A percentile compares a stretch with the other conserved stretches of the same genome.
Conservation (phyloP, 768 basidiomycete genomes). For the Psilocybe subaeruginosa region DNA sequence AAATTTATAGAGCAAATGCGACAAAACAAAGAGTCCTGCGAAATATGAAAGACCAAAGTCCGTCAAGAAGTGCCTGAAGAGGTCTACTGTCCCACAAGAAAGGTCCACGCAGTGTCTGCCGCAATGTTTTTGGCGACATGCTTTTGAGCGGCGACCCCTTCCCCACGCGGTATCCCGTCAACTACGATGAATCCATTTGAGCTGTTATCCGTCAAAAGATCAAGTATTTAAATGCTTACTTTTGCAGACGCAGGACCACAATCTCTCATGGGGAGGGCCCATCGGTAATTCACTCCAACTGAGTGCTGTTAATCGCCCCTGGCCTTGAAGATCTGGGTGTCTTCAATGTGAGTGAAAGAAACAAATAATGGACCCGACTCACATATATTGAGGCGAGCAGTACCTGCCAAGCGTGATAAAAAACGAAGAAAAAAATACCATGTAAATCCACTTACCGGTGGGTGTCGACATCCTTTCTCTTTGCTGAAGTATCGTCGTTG, state of each 20-base stretch:
- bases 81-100: conserved; percentile 28
- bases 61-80: conserved; percentile 3
- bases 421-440: background rate
- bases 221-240: conserved; percentile 35
- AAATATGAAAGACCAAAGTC: background rate
- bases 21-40: background rate
- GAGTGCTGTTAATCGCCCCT: conserved; percentile 42
- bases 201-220: conserved; percentile 11
- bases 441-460: conserved; percentile 20
- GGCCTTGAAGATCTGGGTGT: conserved; percentile 56
- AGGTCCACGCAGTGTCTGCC: conserved; percentile 47
- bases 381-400: conserved; percentile 43
- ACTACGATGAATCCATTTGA: conserved; percentile 37
- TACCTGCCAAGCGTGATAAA: conserved; percentile 24
- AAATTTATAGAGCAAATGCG: background rate
- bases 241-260: conserved; percentile 65
- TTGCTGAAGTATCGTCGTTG: conserved; percentile 1
- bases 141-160: conserved; percentile 53
- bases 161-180: conserved; percentile 49
- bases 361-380: conserved; percentile 11
- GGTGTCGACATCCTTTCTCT: conserved; percentile 16
- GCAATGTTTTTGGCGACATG: conserved; percentile 50
- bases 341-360: conserved; percentile 6
- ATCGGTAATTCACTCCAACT: conserved; percentile 55
- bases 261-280: conserved; percentile 47